Percentiles rank a stretch among this genome's conserved stretches.
These are phyloP conservation scores for Pseudotsuga menziesii DNA, from an alignment of 75 land plant species.

Conservation along the genomic window DNA sequence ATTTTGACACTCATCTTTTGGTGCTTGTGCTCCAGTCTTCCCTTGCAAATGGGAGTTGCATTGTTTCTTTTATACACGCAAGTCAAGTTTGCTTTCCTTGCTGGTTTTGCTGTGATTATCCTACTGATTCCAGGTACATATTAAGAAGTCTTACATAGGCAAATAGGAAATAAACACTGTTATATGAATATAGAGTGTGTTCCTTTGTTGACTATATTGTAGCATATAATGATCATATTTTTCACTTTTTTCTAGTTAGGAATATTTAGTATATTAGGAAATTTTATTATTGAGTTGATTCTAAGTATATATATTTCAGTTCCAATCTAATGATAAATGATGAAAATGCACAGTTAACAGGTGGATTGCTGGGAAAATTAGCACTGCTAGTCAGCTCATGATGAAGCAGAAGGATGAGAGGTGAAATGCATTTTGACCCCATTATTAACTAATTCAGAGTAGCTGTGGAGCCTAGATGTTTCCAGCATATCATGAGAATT, in stretches of 20 bases:
- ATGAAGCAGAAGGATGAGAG: conserved; percentile 97
- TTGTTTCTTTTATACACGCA: conserved; percentile 79
- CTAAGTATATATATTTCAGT: background rate
- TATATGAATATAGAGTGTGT: background rate
- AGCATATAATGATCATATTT: background rate
- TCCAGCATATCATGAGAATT: background rate
- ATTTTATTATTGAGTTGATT: background rate
- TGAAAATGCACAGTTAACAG: conserved; percentile 62
- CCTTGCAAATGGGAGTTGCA: conserved; percentile 83
- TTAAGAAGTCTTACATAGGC: background rate
- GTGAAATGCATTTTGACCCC: conserved; percentile 20
- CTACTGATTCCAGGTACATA: conserved; percentile 85
- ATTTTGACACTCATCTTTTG: conserved; percentile 2
- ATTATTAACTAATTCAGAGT: background rate
- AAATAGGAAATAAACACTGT: background rate
- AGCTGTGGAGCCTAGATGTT: background rate
- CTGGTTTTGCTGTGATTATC: conserved; percentile 79
- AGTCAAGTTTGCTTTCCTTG: conserved; percentile 89
- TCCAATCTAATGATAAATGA: conserved; percentile 4
- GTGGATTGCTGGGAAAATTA: conserved; percentile 77
- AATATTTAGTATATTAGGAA: background rate
- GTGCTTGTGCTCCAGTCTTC: conserved; percentile 50
- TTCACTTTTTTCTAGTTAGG: background rate
- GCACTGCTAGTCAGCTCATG: conserved; percentile 76
- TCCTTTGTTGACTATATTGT: background rate